Evolutionary conservation across 257 asterid genomes (phyloP), one percentile per base, ranked within the genome.

Genomic region (Fraxinus anomala): DNA sequence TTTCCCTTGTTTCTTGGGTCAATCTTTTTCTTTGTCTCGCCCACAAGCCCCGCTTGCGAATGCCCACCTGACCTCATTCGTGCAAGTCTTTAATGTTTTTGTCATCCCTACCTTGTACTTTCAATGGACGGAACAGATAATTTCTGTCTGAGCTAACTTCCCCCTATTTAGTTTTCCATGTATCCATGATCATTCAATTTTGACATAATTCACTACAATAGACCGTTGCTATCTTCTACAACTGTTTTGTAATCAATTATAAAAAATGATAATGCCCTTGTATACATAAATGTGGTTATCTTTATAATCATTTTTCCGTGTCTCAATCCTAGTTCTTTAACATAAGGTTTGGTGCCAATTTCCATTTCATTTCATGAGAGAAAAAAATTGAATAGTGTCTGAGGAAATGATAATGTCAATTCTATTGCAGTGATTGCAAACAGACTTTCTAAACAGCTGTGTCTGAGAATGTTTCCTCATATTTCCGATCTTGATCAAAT

Each of bases 381-480:
- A 40, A 16, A 1, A 14, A 31, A 68, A 68, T 54, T 39, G 19
- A 1, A 10, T 23, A 23, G 69, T 74, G 1, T 10, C 65, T 31
- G 19, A 37, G 17, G 28, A 30, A 72, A 72, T 66, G 65, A 54
- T 71, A 24, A 74, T 61, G 1, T 77, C 39, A 24, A 21, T 70
- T 28, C 23, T 30, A 59, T 78, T 61, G 85, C 94, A 89, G 96
- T 88, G 79, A 76, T 86, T 78, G 76, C 83, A 77, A 87, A 79
- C 82, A 76, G 84, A 66, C 83, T 89, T 68, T 75, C 84, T 85
- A 88, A 87, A 84, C 83, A 83, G 86, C 85, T 87, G 51, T 89
- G 92, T 74, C 24, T 86, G 82, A 78, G 61, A 77, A 79, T 39
- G 85, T 79, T 84, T 80, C 92, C 93, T 68, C 83, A 83, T 37